A percentile compares a stretch with the other conserved stretches of the same genome.
phyloP scores from a whole-genome alignment of 805 yeast genomes.

The Yarrowia bubula region DNA sequence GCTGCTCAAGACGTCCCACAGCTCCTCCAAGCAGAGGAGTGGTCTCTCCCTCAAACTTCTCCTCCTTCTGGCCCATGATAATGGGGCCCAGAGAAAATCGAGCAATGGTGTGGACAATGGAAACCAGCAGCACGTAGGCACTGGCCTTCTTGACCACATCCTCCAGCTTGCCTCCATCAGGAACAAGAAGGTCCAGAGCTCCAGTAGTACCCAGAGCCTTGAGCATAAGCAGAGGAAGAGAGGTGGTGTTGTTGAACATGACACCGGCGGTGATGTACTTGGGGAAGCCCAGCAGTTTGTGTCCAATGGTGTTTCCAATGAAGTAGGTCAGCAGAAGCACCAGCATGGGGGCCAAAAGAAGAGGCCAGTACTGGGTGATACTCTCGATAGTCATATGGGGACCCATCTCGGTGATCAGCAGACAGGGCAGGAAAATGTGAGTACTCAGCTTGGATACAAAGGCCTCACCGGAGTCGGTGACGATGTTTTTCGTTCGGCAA shows the following conservation, averaged over 20 bases:
- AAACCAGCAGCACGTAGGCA: conserved; percentile 30
- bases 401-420: conserved; percentile 32
- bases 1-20: background rate
- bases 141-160: conserved; percentile 29
- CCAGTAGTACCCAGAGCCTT: conserved; percentile 29
- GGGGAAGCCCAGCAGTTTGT: conserved; percentile 27
- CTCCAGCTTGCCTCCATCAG: conserved; percentile 27
- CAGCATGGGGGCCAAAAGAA: conserved; percentile 28
- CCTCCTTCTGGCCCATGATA: conserved; percentile 28
- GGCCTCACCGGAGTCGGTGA: conserved; percentile 22
- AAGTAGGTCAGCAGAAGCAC: conserved; percentile 25
- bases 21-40: conserved; percentile 12
- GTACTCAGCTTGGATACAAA: conserved; percentile 30
- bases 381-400: conserved; percentile 30
- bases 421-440: conserved; percentile 30
- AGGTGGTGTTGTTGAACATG: conserved; percentile 32
- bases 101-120: conserved; percentile 31
- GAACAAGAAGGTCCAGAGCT: conserved; percentile 29
- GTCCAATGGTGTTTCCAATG: conserved; percentile 28
- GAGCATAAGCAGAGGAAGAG: conserved; percentile 30
- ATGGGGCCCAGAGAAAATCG: conserved; percentile 32
- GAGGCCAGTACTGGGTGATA: conserved; percentile 30
- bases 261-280: conserved; percentile 31
- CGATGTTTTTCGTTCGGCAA: conserved; percentile 24
- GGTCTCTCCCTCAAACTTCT: conserved; percentile 11